Evolutionary conservation across 1,284 basidiomycete species (phyloP), one percentile per base, ranked within the genome.

Genomic region (Tylopilus sp.): DNA sequence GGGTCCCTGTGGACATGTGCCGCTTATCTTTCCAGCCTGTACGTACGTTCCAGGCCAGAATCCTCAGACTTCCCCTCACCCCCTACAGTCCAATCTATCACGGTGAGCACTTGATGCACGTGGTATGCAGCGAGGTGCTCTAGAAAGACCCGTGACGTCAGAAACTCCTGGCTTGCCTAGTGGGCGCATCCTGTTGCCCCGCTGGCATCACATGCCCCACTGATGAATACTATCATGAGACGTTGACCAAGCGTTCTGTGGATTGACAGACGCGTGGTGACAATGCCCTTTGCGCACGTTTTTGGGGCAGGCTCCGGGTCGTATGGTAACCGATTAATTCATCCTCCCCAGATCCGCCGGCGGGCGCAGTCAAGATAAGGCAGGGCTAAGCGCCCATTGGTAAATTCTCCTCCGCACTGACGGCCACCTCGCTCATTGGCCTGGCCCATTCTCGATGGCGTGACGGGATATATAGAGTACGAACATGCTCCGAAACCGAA

Each of bases 1-100:
- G 55, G 59, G 59, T 60, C 48, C 55, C 44, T 33, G 34, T 41
- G 40, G 28, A 21, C 59, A 46, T 55, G 51, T 57, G 44, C 43
- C 18, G 37, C 45, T 59, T 60, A 59, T 59, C 57, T 41, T 21
- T 37, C 29, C 31, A 29, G 19, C 13, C 39, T 40, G 37, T 61
- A 59, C 49, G 46, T 59, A 56, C 44, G 29, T 40, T 11, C 10
- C 30, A 41, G 45, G 15, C 56, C 31, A 53, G 60, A 23, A 37
- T 60, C 37, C 26, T n/a, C n/a, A n/a, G n/a, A n/a, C n/a, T n/a
- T n/a, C n/a, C n/a, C n/a, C n/a, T 41, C 13, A 6, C 15, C 11
- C 29, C 40, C n/a, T 42, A 46, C 45, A 30, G 49, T 31, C 42
- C 43, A 23, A 41, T 31, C 15, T 47, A 38, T n/a, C 8, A n/a